Conservation (phyloP, 1,284 basidiomycete species). For the Rhodotorula sp. region DNA sequence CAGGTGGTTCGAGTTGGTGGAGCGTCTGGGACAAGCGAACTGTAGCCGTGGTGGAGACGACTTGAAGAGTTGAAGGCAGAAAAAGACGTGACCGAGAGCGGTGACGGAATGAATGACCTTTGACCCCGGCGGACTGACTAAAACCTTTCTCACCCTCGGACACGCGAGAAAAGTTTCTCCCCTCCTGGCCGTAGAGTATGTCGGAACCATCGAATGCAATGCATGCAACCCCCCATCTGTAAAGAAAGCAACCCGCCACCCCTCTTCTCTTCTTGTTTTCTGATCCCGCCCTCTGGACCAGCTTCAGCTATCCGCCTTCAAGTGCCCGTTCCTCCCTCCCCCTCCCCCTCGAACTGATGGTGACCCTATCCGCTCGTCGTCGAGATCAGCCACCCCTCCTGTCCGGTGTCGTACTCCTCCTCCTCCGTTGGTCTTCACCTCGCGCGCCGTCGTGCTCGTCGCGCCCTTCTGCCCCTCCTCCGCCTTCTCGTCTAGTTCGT, state of each 20-base stretch:
- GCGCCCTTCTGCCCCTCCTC: neutral
- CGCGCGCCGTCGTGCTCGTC: neutral
- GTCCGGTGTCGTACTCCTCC: neutral
- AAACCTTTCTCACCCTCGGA: too few relatives aligned
- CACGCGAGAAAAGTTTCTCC: too few relatives aligned
- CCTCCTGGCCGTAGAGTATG: too few relatives aligned
- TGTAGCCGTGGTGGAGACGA: conserved; percentile 14
- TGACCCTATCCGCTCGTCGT: neutral
- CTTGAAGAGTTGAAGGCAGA: neutral
- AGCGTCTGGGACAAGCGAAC: conserved; percentile 14
- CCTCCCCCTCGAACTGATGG: neutral
- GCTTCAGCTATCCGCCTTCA: too few relatives aligned
- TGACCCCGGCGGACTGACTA: too few relatives aligned
- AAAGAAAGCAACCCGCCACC: too few relatives aligned
- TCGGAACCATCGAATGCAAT: neutral
- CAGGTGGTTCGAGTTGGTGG: conserved; percentile 1
- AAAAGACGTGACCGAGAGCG: neutral
- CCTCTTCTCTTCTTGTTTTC: neutral
- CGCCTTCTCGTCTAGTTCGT: conserved; percentile 1
- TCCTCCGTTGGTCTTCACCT: neutral
- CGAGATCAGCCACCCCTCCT: neutral
- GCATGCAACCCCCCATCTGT: too few relatives aligned
- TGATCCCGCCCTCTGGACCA: neutral
- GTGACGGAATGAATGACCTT: neutral
- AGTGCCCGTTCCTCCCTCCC: neutral